A percentile compares a stretch with the other conserved stretches of the same genome.
Evolutionary conservation across 2,329 filamentous ascomycete genomes (phyloP).

Genomic region (Lithohypha guttulata): DNA sequence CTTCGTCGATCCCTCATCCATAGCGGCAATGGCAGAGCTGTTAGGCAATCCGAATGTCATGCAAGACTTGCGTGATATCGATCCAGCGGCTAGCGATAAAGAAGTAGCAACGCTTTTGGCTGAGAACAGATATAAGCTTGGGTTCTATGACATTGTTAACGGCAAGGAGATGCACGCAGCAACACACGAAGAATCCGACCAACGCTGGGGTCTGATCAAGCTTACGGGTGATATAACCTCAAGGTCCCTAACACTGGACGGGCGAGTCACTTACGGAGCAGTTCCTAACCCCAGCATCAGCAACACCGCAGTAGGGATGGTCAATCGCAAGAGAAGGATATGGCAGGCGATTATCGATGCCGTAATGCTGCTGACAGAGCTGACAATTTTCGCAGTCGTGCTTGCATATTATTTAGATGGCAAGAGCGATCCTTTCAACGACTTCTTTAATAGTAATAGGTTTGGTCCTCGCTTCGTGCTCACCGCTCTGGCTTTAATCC

Average conservation of each 20-base stretch:
- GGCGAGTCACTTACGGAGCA: background rate
- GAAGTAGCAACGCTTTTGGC: background rate
- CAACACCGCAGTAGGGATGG: background rate
- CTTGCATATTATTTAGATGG: slow-evolving; percentile 11
- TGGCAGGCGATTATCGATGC: slow-evolving; percentile 4
- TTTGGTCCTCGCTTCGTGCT: slow-evolving; percentile 12
- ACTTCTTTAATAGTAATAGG: slow-evolving; percentile 12
- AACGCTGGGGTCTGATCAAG: slow-evolving; percentile 5
- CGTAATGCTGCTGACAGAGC: slow-evolving; percentile 9
- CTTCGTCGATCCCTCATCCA: slow-evolving; percentile 12
- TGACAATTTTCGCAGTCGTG: slow-evolving; percentile 10
- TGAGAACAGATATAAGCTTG: slow-evolving; percentile 8
- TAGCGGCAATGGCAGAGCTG: slow-evolving; percentile 13
- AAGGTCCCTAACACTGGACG: background rate
- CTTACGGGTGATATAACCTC: background rate
- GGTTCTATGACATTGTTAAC: slow-evolving; percentile 2
- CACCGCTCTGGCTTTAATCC: slow-evolving; percentile 8
- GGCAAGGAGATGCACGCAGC: slow-evolving; percentile 7
- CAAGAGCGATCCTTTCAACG: slow-evolving; percentile 7
- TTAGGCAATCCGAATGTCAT: slow-evolving; percentile 9
- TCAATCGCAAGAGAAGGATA: background rate
- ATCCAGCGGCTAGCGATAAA: slow-evolving; percentile 2
- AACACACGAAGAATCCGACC: background rate
- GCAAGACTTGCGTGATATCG: slow-evolving; percentile 4
- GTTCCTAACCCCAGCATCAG: background rate